A percentile compares a stretch with the other conserved stretches of the same genome.
phyloP scores from a whole-genome alignment of 176 grass and related monocot species.

The Ananas comosus region DNA sequence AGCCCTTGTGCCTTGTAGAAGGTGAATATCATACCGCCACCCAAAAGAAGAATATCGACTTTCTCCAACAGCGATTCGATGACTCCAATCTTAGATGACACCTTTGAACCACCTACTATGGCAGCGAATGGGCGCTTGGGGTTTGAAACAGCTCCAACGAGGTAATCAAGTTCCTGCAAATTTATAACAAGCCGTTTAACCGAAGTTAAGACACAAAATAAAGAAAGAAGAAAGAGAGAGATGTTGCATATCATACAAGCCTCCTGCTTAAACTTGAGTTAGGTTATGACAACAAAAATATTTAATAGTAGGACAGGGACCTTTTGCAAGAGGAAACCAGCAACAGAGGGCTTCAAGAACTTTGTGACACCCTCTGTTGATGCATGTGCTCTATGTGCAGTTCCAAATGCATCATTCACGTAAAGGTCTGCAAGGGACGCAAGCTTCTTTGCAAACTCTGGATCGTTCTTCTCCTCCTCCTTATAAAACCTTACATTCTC shows the following conservation, averaged over 20 bases:
- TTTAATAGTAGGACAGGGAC: slow-evolving; percentile 7
- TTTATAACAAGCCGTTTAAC: not conserved
- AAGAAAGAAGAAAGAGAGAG: not conserved
- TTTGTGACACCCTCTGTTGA: slow-evolving; percentile 44
- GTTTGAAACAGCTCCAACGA: slow-evolving; percentile 41
- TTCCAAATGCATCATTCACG: slow-evolving; percentile 54
- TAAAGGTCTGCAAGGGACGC: slow-evolving; percentile 37
- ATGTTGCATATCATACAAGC: not conserved
- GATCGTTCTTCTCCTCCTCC: slow-evolving; percentile 48
- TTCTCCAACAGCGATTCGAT: slow-evolving; percentile 36
- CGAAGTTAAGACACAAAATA: not conserved
- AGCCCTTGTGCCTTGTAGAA: slow-evolving; percentile 49
- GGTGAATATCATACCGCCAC: slow-evolving; percentile 57
- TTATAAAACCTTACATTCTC: slow-evolving; percentile 57
- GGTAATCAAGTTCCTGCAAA: slow-evolving; percentile 46
- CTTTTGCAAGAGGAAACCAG: slow-evolving; percentile 51
- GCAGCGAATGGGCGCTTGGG: slow-evolving; percentile 41
- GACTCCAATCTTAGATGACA: slow-evolving; percentile 48
- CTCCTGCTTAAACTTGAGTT: not conserved
- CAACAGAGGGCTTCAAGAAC: slow-evolving; percentile 40
- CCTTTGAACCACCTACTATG: slow-evolving; percentile 44
- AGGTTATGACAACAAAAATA: not conserved
- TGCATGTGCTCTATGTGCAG: slow-evolving; percentile 42
- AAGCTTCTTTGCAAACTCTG: slow-evolving; percentile 46
- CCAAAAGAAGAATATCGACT: slow-evolving; percentile 47